These are phyloP conservation scores for Crepidotus variabilis DNA, from an alignment of 768 basidiomycete species.

Conservation along the genomic window DNA sequence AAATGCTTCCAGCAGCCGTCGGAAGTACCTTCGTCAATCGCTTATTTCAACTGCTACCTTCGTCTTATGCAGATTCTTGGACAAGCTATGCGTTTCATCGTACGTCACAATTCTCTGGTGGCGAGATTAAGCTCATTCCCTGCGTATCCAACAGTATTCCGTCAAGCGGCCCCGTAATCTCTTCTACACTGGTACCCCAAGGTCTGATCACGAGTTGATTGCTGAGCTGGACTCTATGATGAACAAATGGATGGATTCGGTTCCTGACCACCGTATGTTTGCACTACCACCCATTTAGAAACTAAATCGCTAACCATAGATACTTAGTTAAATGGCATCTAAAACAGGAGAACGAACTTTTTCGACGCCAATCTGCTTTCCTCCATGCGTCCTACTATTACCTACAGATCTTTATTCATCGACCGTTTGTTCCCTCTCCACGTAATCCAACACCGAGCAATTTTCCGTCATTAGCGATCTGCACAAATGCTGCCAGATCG, in stretches of 20 bases:
- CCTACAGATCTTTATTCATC: conserved; percentile 70
- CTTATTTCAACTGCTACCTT: conserved; percentile 50
- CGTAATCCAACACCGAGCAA: conserved; percentile 35
- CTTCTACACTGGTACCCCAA: conserved; percentile 36
- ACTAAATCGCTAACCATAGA: background rate
- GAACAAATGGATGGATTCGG: conserved; percentile 69
- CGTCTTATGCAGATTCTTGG: conserved; percentile 57
- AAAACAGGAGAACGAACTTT: conserved; percentile 28
- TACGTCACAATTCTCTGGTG: conserved; percentile 35
- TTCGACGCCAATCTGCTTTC: conserved; percentile 55
- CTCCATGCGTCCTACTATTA: conserved; percentile 45
- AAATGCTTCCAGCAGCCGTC: conserved; percentile 61
- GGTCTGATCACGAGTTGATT: conserved; percentile 60
- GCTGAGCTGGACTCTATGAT: conserved; percentile 69
- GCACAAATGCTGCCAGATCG: conserved; percentile 80
- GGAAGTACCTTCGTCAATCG: conserved; percentile 44
- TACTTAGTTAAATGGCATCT: conserved; percentile 43
- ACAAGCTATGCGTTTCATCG: conserved; percentile 53
- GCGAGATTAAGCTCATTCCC: background rate
- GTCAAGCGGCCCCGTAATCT: conserved; percentile 45
- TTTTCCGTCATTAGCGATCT: conserved; percentile 73
- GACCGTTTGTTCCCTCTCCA: conserved; percentile 72
- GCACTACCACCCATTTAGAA: background rate
- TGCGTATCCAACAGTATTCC: conserved; percentile 47
- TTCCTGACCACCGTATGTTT: conserved; percentile 49